A percentile compares a stretch with the other conserved stretches of the same genome.
Evolutionary conservation across 345 rosid species (phyloP).

Genomic region (Microcos paniculata): DNA sequence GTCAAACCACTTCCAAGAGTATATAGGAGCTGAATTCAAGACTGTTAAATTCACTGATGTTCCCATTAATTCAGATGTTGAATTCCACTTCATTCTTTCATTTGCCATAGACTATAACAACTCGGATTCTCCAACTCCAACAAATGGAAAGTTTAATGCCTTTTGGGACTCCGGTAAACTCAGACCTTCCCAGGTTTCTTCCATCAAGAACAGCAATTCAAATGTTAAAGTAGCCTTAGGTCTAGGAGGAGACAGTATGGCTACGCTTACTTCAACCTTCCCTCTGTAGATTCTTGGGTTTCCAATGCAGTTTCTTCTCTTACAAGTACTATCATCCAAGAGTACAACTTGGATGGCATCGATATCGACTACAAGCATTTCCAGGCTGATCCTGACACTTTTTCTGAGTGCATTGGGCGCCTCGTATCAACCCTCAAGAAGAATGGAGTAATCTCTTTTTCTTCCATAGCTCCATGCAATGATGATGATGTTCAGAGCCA

Average conservation of each 20-base stretch:
- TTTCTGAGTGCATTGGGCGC: constrained; percentile 38
- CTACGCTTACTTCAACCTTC: constrained; percentile 26
- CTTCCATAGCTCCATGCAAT: constrained; percentile 43
- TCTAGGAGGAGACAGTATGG: constrained; percentile 26
- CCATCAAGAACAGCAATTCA: constrained; percentile 26
- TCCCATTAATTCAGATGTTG: constrained; percentile 23
- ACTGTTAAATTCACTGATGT: constrained; percentile 30
- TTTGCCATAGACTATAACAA: constrained; percentile 34
- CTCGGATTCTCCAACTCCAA: constrained; percentile 26
- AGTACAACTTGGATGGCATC: constrained; percentile 31
- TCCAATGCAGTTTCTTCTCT: constrained; percentile 37
- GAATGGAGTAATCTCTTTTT: constrained; percentile 26
- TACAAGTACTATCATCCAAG: constrained; percentile 27
- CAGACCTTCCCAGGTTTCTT: constrained; percentile 22
- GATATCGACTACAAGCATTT: constrained; percentile 41
- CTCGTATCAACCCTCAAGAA: constrained; percentile 30
- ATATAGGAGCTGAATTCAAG: constrained; percentile 28
- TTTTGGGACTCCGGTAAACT: constrained; percentile 37
- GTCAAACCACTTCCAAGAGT: neutral
- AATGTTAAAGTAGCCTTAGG: constrained; percentile 34
- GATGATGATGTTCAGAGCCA: constrained; percentile 36
- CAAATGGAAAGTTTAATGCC: constrained; percentile 29
- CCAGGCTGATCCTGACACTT: constrained; percentile 25
- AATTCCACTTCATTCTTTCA: constrained; percentile 37
- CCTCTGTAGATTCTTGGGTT: constrained; percentile 35